Evolutionary conservation across 176 grass and related monocot genomes (phyloP), one percentile per base, ranked within the genome.

Genomic region (Guadua angustifolia): DNA sequence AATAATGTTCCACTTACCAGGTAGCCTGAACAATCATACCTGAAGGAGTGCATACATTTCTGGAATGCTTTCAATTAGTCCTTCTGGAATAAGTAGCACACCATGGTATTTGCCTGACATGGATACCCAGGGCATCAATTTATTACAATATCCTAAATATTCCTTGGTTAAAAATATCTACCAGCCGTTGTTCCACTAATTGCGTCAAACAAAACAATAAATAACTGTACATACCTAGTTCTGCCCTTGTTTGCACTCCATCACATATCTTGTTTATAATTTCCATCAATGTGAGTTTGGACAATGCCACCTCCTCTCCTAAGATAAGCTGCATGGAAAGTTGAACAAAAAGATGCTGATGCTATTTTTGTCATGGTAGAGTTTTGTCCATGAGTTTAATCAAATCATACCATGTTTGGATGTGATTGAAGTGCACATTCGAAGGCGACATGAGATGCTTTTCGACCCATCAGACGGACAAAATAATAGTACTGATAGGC

Each of bases 351-450:
- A 56, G 25, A 67, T 59, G 52, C 0, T 69, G 4, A 19, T 66
- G 32, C 4, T 58, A 8, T 65, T 83, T 18, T 66, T 49, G n/a
- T 24, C 74, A 78, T 0, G 50, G 12, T 39, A 74, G 40, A 63
- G 22, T 53, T 74, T 55, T 73, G 7, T 13, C 17, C 1, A 82
- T 1, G 26, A 44, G 50, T 53, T 72, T 24, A 19, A 81, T 77
- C 7, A 61, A 82, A 69, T 52, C 51, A 62, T 86, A 94, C 92
- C 92, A 94, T 94, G 62, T 94, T 94, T 72, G 92, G 92, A 73
- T 94, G 92, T 26, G 92, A 88, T 19, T 94, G 92, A 66, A 94
- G 92, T 44, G 92, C 92, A 64, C 92, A 94, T 72, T 94, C 92
- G 0, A 92, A 82, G 36, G 92, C 87, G 18, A 94, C 92, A 86